Evolutionary conservation across 331 rosid genomes (phyloP).

Genomic region (Prunus yedoensis): DNA sequence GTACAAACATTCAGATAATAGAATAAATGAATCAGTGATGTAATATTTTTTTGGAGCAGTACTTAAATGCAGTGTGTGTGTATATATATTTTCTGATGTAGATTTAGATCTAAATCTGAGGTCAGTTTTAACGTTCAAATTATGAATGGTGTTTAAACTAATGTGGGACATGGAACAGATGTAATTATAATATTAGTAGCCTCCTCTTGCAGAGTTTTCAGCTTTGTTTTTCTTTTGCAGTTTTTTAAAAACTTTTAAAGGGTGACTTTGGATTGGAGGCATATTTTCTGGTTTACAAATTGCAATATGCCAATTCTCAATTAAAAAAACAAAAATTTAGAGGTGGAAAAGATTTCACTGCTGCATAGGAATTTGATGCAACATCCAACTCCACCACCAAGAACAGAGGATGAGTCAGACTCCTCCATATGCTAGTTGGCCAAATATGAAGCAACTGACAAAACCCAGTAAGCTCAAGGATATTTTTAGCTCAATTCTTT

Average conservation of each 20-base stretch:
- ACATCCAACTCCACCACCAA: conserved; percentile 14
- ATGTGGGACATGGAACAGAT: conserved; percentile 14
- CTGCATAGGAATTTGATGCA: background rate
- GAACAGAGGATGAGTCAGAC: conserved; percentile 40
- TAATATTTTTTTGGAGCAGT: background rate
- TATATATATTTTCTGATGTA: conserved; percentile 9
- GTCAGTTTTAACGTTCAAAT: conserved; percentile 30
- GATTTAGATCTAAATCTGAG: conserved; percentile 50
- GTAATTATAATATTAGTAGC: background rate
- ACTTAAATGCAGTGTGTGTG: background rate
- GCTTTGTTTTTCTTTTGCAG: conserved; percentile 30
- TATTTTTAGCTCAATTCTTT: conserved; percentile 30
- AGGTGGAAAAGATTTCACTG: background rate
- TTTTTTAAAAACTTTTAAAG: conserved; percentile 30
- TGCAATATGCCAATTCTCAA: background rate
- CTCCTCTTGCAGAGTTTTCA: conserved; percentile 24
- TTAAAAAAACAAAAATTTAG: too few relatives aligned
- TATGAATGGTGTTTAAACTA: conserved; percentile 10
- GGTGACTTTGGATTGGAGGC: conserved; percentile 23
- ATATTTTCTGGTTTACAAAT: background rate
- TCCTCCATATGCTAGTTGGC: conserved; percentile 40
- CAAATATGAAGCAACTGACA: conserved; percentile 44
- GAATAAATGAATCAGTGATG: background rate
- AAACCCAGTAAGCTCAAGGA: conserved; percentile 15
- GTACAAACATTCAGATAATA: too few relatives aligned